These are phyloP conservation scores for Sporothrix brasiliensis DNA, from an alignment of 2,329 filamentous ascomycete genomes.

Conservation along the genomic window DNA sequence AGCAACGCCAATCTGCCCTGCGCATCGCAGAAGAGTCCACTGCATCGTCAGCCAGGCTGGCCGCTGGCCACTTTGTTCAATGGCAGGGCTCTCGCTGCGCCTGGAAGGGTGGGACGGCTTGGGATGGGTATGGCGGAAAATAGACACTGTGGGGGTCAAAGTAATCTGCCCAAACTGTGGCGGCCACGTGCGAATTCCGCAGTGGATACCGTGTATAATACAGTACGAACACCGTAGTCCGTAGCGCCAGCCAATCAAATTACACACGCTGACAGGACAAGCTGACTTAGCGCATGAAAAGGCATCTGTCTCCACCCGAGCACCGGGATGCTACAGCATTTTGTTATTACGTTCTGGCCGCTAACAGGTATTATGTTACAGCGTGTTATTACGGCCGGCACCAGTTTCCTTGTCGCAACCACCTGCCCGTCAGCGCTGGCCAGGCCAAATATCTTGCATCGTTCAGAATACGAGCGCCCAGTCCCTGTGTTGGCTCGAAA, in stretches of 20 bases:
- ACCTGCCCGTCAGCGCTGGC: background rate
- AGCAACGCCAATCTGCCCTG: conserved; percentile 12
- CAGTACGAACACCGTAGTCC: background rate
- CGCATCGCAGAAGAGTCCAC: background rate
- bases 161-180: background rate
- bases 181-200: conserved; percentile 12
- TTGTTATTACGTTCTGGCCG: background rate
- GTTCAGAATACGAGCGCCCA: conserved; percentile 14
- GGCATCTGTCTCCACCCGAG: conserved; percentile 4
- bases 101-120: background rate
- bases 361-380: background rate
- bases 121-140: too few relatives aligned
- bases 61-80: background rate
- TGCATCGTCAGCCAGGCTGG: background rate
- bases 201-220: background rate
- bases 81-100: conserved; percentile 2
- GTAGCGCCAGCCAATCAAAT: background rate
- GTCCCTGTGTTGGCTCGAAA: too few relatives aligned
- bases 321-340: conserved; percentile 4
- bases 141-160: background rate
- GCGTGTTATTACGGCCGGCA: background rate
- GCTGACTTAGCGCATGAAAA: background rate
- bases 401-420: background rate
- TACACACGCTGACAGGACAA: conserved; percentile 15
- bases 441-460: background rate